phyloP scores from a whole-genome alignment of 768 basidiomycete species.

The Boletus tylopilopsis region DNA sequence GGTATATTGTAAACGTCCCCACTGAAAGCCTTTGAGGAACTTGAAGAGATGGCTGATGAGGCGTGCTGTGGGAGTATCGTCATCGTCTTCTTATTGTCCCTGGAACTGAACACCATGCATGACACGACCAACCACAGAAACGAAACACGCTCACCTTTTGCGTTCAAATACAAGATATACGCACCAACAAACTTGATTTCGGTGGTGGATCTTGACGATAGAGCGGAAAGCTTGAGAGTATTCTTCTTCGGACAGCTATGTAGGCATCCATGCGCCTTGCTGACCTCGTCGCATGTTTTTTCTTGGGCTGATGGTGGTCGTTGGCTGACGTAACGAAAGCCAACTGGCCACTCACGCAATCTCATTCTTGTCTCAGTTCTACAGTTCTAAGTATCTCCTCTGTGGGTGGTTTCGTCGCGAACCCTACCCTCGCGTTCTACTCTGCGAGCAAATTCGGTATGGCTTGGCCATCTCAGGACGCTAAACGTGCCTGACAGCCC shows the following conservation, averaged over 20 bases:
- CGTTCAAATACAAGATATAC: conserved; percentile 71
- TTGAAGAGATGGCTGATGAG: conserved; percentile 65
- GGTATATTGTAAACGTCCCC: conserved; percentile 70
- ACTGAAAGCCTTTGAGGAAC: conserved; percentile 79
- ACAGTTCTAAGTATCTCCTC: conserved; percentile 25
- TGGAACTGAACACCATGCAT: conserved; percentile 26
- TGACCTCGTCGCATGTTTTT: no score
- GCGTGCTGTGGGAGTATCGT: conserved; percentile 65
- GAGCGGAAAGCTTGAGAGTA: no score
- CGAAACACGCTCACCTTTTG: conserved; percentile 55
- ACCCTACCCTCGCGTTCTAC: conserved; percentile 18
- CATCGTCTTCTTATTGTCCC: conserved; percentile 41
- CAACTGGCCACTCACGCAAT: no score
- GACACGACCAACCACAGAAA: background rate
- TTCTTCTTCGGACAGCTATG: no score
- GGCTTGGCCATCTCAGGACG: background rate
- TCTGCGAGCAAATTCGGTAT: conserved; percentile 23
- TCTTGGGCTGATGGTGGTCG: no score
- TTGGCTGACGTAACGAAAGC: no score
- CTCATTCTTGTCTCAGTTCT: no score
- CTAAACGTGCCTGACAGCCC: conserved; percentile 3
- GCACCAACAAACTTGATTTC: conserved; percentile 84
- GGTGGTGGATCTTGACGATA: no score
- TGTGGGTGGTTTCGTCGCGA: conserved; percentile 13
- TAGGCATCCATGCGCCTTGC: no score